Evolutionary conservation across 805 yeast genomes (phyloP).

Genomic region (Pichia paraexigua): DNA sequence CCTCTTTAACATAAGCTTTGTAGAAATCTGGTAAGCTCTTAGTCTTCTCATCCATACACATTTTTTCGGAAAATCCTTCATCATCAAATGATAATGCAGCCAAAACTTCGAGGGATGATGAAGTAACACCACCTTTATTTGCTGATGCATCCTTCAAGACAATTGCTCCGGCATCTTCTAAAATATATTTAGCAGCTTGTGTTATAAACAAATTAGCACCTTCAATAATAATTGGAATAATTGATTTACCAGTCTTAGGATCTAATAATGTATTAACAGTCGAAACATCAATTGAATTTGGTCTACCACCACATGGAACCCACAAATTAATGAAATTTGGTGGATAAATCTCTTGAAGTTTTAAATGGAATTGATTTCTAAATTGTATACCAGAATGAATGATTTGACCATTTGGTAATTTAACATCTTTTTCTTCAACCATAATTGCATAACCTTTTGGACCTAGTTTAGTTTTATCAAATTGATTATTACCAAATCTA

Average conservation of each 20-base stretch:
- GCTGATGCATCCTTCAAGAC: constrained; percentile 95
- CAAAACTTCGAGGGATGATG: constrained; percentile 89
- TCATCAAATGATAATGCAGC: constrained; percentile 92
- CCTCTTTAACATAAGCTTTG: constrained; percentile 74
- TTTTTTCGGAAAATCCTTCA: constrained; percentile 65
- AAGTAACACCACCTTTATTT: constrained; percentile 97
- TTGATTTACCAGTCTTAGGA: constrained; percentile 63
- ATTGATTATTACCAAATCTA: constrained; percentile 67
- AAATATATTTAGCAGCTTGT: constrained; percentile 80
- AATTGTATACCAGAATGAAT: constrained; percentile 81
- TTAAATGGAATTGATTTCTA: constrained; percentile 84
- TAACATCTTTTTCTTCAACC: constrained; percentile 76
- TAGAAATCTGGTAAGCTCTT: constrained; percentile 63
- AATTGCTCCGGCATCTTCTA: constrained; percentile 81
- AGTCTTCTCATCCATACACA: constrained; percentile 60
- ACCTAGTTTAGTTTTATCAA: constrained; percentile 59
- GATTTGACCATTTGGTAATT: constrained; percentile 66
- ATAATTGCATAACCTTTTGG: constrained; percentile 71
- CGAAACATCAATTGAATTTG: constrained; percentile 85
- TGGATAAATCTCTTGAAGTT: constrained; percentile 54
- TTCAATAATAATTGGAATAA: constrained; percentile 85
- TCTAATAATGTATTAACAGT: constrained; percentile 70
- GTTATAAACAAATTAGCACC: constrained; percentile 96
- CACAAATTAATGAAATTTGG: constrained; percentile 62
- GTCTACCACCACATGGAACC: constrained; percentile 99